Conservation (phyloP, 345 rosid genomes). For the rapeseed (Brassica napus) region DNA sequence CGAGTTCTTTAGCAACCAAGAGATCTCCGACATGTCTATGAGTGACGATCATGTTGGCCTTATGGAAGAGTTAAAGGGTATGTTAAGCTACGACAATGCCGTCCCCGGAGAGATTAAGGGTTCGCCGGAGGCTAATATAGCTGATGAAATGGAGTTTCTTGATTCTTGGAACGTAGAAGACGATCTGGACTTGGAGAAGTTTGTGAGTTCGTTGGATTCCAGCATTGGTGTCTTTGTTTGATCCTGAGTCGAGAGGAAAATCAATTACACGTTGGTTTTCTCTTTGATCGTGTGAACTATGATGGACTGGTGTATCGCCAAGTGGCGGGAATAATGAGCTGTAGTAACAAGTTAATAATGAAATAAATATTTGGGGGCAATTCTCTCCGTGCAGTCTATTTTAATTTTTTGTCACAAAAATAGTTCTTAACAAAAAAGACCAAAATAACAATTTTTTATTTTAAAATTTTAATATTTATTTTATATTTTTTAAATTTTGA, state of each 20-base stretch:
- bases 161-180: slow-evolving; percentile 25
- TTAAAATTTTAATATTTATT: too few relatives aligned
- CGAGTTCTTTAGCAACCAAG: slow-evolving; percentile 21
- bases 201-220: slow-evolving; percentile 11
- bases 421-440: too few relatives aligned
- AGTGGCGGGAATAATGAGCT: not conserved
- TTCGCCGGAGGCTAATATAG: slow-evolving; percentile 6
- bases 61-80: slow-evolving; percentile 34
- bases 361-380: too few relatives aligned
- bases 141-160: slow-evolving; percentile 19
- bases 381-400: too few relatives aligned
- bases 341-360: not conserved
- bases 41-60: slow-evolving; percentile 17
- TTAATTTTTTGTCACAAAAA: too few relatives aligned
- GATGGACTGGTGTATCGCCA: not conserved
- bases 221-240: slow-evolving; percentile 21
- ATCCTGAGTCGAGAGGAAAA: not conserved
- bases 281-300: not conserved
- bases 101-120: not conserved
- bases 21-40: slow-evolving; percentile 8
- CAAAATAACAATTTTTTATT: too few relatives aligned
- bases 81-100: slow-evolving; percentile 6
- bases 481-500: too few relatives aligned
- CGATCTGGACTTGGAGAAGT: slow-evolving; percentile 3
- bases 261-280: slow-evolving; percentile 24